Conservation (phyloP, 2,329 filamentous ascomycete genomes). For the Aspergillus fumigatiaffinis region DNA sequence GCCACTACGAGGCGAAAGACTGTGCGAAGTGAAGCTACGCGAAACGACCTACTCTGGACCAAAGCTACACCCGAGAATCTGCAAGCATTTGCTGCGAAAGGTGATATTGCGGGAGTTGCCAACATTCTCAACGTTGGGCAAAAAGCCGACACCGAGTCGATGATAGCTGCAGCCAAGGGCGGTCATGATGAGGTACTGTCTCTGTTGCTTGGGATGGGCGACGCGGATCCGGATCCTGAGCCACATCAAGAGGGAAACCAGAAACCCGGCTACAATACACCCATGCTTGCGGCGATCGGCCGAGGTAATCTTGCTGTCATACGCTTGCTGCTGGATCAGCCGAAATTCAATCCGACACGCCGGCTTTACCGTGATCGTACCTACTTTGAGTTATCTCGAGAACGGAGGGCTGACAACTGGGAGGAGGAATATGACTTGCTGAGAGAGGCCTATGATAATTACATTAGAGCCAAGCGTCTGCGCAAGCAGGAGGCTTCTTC, state of each 20-base stretch:
- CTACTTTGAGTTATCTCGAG: slow-evolving; percentile 82
- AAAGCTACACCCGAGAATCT: slow-evolving; percentile 49
- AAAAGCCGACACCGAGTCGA: slow-evolving; percentile 72
- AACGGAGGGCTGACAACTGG: slow-evolving; percentile 82
- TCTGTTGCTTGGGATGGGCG: slow-evolving; percentile 66
- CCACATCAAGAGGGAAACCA: slow-evolving; percentile 53
- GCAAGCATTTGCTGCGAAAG: slow-evolving; percentile 47
- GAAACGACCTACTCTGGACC: slow-evolving; percentile 50
- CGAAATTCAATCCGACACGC: slow-evolving; percentile 76
- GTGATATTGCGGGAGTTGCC: slow-evolving; percentile 47
- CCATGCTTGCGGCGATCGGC: slow-evolving; percentile 91
- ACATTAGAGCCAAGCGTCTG: slow-evolving; percentile 27
- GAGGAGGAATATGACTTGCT: slow-evolving; percentile 80
- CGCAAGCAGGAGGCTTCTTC: slow-evolving; percentile 34
- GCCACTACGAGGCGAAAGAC: slow-evolving; percentile 40
- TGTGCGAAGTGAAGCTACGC: slow-evolving; percentile 47
- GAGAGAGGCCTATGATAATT: slow-evolving; percentile 56
- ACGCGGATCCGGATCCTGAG: slow-evolving; percentile 64
- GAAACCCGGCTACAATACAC: slow-evolving; percentile 73
- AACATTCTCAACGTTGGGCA: slow-evolving; percentile 48
- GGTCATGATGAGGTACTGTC: slow-evolving; percentile 86
- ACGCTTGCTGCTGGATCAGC: slow-evolving; percentile 70
- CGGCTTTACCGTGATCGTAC: slow-evolving; percentile 68
- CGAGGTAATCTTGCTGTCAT: slow-evolving; percentile 82
- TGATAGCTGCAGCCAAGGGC: slow-evolving; percentile 86